Conservation (phyloP, 495 filamentous ascomycete species). For the Aspergillus heteromorphus region DNA sequence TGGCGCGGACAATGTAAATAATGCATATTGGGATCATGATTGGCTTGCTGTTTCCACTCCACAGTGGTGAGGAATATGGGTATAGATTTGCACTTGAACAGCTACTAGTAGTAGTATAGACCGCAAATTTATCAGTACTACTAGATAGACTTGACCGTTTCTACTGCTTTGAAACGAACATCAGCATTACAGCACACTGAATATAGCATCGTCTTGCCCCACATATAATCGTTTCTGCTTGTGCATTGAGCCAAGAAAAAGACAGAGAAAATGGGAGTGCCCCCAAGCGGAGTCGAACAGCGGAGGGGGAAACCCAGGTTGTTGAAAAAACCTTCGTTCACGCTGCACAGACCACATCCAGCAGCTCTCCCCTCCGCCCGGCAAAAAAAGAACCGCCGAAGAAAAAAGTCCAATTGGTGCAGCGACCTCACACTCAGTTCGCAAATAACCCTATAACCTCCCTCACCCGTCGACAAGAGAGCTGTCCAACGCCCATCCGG, state of each 20-base stretch:
- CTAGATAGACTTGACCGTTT: too few relatives aligned
- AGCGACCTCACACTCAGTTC: slow-evolving; percentile 9
- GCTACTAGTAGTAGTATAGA: too few relatives aligned
- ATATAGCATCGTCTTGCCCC: too few relatives aligned
- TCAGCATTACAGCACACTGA: too few relatives aligned
- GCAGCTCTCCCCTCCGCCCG: slow-evolving; percentile 31
- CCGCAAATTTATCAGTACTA: too few relatives aligned
- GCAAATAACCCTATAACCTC: background rate
- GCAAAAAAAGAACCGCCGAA: slow-evolving; percentile 26
- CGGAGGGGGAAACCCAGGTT: background rate
- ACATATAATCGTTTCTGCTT: too few relatives aligned
- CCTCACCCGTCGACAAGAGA: background rate
- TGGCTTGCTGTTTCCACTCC: background rate
- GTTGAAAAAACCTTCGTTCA: background rate
- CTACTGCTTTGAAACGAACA: too few relatives aligned
- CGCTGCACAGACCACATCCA: slow-evolving; percentile 27
- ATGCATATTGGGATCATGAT: background rate
- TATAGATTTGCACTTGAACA: too few relatives aligned
- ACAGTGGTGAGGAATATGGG: background rate
- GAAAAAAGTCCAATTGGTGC: slow-evolving; percentile 35
- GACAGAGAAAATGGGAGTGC: background rate
- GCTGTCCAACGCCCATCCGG: background rate
- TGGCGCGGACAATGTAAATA: background rate
- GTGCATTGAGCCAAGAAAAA: background rate
- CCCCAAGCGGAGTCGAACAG: background rate